phyloP scores from a whole-genome alignment of 179 eudicot genomes.

The Camellia oleifera region DNA sequence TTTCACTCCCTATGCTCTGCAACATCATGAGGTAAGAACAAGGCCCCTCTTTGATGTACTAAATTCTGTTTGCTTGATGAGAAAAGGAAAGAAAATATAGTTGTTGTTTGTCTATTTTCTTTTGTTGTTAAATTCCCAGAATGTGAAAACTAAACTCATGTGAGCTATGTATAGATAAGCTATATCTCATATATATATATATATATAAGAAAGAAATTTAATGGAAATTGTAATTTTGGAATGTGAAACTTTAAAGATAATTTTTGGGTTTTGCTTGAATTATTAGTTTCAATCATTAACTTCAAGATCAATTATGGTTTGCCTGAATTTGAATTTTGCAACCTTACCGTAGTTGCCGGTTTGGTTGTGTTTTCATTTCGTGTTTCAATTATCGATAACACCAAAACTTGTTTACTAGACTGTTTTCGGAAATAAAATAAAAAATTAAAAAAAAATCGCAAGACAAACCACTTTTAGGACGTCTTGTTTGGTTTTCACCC shows the following conservation, averaged over 20 bases:
- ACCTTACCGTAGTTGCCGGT: neutral
- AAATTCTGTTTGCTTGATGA: neutral
- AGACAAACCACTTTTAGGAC: too few species aligned
- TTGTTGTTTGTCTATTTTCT: neutral
- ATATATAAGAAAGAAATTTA: too few species aligned
- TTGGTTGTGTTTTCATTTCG: too few species aligned
- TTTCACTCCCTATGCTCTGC: conserved; percentile 59
- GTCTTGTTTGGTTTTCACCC: too few species aligned
- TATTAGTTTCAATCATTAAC: neutral
- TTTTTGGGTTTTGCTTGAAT: neutral
- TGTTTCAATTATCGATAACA: too few species aligned
- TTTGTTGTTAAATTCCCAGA: neutral
- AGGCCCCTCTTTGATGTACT: neutral
- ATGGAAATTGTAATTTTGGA: neutral
- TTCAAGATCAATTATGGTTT: neutral
- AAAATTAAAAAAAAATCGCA: too few species aligned
- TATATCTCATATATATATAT: too few species aligned
- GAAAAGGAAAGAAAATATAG: neutral
- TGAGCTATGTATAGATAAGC: neutral
- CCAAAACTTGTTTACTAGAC: too few species aligned
- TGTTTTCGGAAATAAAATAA: too few species aligned
- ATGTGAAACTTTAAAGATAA: neutral
- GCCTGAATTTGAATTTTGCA: neutral
- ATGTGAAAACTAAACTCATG: neutral
- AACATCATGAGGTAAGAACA: conserved; percentile 47